Evolutionary conservation across 768 basidiomycete genomes (phyloP).

Genomic region (Amanita thiersii): DNA sequence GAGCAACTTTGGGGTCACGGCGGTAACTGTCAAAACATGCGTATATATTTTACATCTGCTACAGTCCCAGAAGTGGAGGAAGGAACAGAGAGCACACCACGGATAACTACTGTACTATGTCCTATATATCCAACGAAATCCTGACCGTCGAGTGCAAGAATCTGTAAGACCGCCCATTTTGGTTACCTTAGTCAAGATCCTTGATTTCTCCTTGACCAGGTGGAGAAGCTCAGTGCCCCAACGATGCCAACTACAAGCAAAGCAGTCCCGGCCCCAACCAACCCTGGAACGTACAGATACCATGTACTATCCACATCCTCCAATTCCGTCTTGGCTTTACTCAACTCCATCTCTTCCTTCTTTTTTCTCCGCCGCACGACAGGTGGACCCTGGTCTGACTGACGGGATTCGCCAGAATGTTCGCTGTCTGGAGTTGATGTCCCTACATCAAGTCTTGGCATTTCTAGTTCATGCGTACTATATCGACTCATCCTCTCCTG

Average conservation of each 20-base stretch:
- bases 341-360: slow-evolving; percentile 46
- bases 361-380: slow-evolving; percentile 41
- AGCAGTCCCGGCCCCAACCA: slow-evolving; percentile 82
- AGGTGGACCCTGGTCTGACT: slow-evolving; percentile 28
- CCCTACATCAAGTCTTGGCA: slow-evolving; percentile 57
- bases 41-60: slow-evolving; percentile 7
- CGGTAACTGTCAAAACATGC: neutral
- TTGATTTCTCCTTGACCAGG: slow-evolving; percentile 59
- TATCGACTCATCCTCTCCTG: slow-evolving; percentile 20
- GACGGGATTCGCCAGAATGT: slow-evolving; percentile 25
- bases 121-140: too few relatives aligned
- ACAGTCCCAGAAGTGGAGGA: neutral
- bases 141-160: too few relatives aligned
- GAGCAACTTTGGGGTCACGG: too few relatives aligned
- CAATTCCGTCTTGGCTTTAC: slow-evolving; percentile 34
- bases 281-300: slow-evolving; percentile 72
- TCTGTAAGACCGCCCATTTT: neutral
- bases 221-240: slow-evolving; percentile 69
- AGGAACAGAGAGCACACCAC: too few relatives aligned
- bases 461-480: slow-evolving; percentile 41
- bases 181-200: slow-evolving; percentile 29
- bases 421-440: slow-evolving; percentile 26
- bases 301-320: slow-evolving; percentile 66
- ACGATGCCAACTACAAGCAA: slow-evolving; percentile 72
- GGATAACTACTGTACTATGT: too few relatives aligned